These are phyloP conservation scores for Laguncularia racemosa DNA, from an alignment of 345 rosid species.

Conservation along the genomic window DNA sequence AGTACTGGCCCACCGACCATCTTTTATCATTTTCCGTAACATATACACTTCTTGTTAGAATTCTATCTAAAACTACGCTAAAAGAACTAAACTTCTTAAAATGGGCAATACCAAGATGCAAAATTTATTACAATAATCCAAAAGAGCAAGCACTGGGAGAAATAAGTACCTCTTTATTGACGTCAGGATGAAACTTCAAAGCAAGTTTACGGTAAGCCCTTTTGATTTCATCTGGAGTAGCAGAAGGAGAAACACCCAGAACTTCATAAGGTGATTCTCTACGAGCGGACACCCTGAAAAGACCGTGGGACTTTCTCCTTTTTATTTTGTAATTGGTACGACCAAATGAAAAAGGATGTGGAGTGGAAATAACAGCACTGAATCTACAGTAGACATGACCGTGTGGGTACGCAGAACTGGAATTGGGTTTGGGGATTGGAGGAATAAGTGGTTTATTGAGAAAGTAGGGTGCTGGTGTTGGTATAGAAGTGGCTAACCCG, in stretches of 20 bases:
- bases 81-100: too few relatives aligned
- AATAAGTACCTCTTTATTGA: constrained; percentile 67
- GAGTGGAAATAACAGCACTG: neutral
- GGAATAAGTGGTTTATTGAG: constrained; percentile 7
- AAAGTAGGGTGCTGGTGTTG: constrained; percentile 18
- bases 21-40: too few relatives aligned
- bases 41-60: too few relatives aligned
- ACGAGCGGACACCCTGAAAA: constrained; percentile 36
- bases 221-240: constrained; percentile 78
- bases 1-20: too few relatives aligned
- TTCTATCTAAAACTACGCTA: too few relatives aligned
- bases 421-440: too few relatives aligned
- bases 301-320: constrained; percentile 18
- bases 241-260: constrained; percentile 68
- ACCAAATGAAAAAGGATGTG: too few relatives aligned
- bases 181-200: constrained; percentile 89
- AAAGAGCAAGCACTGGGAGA: neutral
- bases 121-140: neutral
- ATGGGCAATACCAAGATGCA: too few relatives aligned
- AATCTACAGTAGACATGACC: too few relatives aligned
- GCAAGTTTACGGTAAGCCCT: constrained; percentile 97
- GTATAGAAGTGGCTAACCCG: constrained; percentile 17
- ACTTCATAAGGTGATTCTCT: constrained; percentile 84
- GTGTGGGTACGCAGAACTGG: too few relatives aligned
- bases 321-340: constrained; percentile 12